Evolutionary conservation across 106 monocot species (phyloP).

Genomic region (Dioscorea alata): DNA sequence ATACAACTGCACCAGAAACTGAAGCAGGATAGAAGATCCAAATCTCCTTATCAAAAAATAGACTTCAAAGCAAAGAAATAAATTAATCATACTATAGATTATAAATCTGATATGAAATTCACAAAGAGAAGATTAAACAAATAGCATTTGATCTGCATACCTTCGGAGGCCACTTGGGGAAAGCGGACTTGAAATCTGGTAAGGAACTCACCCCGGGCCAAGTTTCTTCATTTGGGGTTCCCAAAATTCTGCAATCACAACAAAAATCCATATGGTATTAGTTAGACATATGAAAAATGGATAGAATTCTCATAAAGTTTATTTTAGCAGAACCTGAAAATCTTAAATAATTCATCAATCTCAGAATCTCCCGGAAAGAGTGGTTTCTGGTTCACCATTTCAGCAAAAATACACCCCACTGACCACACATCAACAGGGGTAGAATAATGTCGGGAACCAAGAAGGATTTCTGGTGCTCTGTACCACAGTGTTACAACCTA

Average conservation of each 20-base stretch:
- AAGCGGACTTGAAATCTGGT: slow-evolving; percentile 88
- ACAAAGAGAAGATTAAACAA: no score
- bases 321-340: slow-evolving; percentile 63
- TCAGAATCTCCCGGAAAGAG: slow-evolving; percentile 97
- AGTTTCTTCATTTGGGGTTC: slow-evolving; percentile 94
- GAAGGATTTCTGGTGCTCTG: slow-evolving; percentile 92
- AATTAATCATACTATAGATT: no score
- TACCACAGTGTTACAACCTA: slow-evolving; percentile 99
- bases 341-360: slow-evolving; percentile 93
- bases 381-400: slow-evolving; percentile 86
- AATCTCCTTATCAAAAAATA: no score
- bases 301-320: no score
- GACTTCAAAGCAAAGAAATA: no score
- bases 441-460: slow-evolving; percentile 86
- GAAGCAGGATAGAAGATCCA: no score
- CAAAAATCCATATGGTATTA: no score
- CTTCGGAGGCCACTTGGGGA: slow-evolving; percentile 93
- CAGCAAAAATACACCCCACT: slow-evolving; percentile 98
- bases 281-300: no score
- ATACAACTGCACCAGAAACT: no score
- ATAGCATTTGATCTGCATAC: slow-evolving; percentile 21
- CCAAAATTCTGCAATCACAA: slow-evolving; percentile 48
- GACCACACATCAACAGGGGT: slow-evolving; percentile 99
- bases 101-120: no score
- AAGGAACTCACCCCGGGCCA: slow-evolving; percentile 95